Evolutionary conservation across 345 rosid genomes (phyloP).

Genomic region (Alliaria petiolata): DNA sequence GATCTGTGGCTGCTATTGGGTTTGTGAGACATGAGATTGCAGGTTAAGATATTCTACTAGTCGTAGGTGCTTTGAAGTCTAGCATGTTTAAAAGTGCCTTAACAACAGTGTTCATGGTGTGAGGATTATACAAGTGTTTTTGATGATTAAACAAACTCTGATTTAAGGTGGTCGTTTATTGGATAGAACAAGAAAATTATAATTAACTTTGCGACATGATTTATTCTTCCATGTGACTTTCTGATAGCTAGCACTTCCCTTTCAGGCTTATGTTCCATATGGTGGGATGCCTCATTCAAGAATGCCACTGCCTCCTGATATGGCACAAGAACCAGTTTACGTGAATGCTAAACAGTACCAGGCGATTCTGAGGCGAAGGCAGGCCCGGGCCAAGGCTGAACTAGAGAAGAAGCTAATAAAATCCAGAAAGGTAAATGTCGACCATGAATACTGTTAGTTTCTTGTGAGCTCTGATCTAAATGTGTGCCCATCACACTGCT

Average conservation of each 20-base stretch:
- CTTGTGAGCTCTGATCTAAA: background rate
- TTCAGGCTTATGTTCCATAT: constrained; percentile 73
- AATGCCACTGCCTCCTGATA: constrained; percentile 86
- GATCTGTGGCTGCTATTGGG: background rate
- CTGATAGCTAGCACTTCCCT: constrained; percentile 14
- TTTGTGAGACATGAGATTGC: background rate
- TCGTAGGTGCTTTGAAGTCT: constrained; percentile 1
- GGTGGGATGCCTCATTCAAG: constrained; percentile 80
- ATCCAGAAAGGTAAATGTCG: constrained; percentile 61
- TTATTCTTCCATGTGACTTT: background rate
- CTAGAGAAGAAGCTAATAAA: constrained; percentile 80
- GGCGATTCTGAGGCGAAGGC: constrained; percentile 91
- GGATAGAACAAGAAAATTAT: background rate
- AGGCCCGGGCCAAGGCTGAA: constrained; percentile 98
- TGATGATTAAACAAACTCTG: background rate
- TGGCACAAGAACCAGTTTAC: constrained; percentile 91
- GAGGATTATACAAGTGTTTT: background rate
- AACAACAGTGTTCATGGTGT: background rate
- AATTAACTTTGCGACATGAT: background rate
- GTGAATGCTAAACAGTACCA: constrained; percentile 98
- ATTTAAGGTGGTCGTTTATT: background rate
- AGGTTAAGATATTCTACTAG: background rate
- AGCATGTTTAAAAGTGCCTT: background rate
- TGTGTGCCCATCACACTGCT: background rate
- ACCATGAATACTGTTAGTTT: background rate